phyloP scores from a whole-genome alignment of 805 yeast genomes.

The Candida xyloterini region DNA sequence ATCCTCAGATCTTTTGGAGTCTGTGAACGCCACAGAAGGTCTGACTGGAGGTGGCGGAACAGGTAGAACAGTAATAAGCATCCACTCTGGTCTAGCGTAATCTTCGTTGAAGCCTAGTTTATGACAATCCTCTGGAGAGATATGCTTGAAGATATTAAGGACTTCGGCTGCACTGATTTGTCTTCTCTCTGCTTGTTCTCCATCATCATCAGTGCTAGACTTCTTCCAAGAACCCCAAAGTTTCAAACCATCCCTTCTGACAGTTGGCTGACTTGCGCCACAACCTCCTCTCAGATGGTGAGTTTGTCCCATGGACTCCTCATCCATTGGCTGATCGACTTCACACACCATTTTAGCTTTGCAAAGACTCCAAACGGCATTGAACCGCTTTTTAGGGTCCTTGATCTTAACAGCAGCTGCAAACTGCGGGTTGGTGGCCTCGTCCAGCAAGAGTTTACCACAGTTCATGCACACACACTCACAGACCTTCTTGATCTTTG shows the following conservation, averaged over 20 bases:
- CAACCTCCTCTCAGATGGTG: slow-evolving; percentile 81
- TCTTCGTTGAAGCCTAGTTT: slow-evolving; percentile 90
- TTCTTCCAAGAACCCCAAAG: slow-evolving; percentile 99
- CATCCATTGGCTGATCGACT: slow-evolving; percentile 75
- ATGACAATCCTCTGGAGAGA: slow-evolving; percentile 75
- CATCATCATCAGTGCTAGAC: slow-evolving; percentile 70
- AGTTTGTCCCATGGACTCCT: slow-evolving; percentile 36
- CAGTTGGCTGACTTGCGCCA: slow-evolving; percentile 94
- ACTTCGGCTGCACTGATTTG: slow-evolving; percentile 86
- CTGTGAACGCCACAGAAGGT: slow-evolving; percentile 97
- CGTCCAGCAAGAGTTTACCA: slow-evolving; percentile 90
- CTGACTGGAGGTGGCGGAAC: slow-evolving; percentile 99
- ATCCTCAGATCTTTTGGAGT: slow-evolving; percentile 98
- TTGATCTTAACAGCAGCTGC: slow-evolving; percentile 84
- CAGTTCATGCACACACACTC: slow-evolving; percentile 99
- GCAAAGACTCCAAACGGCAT: slow-evolving; percentile 93
- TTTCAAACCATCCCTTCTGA: slow-evolving; percentile 93
- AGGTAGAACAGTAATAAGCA: slow-evolving; percentile 93
- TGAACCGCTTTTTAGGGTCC: slow-evolving; percentile 94
- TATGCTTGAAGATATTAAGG: slow-evolving; percentile 87
- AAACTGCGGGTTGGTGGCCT: slow-evolving; percentile 66
- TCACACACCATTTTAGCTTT: slow-evolving; percentile 95
- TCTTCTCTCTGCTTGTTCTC: slow-evolving; percentile 88
- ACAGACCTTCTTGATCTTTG: slow-evolving; percentile 90
- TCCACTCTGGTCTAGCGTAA: slow-evolving; percentile 98